Conservation (phyloP, 257 asterid species). For the Penstemon barbatus region DNA sequence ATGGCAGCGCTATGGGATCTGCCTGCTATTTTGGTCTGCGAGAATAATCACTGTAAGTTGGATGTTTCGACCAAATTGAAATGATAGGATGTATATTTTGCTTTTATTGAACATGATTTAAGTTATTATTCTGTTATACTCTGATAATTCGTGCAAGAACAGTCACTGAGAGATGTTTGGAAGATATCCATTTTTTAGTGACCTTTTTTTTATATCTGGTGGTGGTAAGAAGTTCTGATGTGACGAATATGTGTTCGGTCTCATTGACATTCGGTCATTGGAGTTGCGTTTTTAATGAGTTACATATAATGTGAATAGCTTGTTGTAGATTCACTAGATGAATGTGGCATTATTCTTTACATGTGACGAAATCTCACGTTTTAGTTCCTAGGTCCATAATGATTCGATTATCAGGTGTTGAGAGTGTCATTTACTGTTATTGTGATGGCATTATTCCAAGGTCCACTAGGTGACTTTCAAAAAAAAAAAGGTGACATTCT, state of each 20-base stretch:
- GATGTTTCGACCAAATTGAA: background rate
- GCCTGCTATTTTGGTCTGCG: conserved; percentile 95
- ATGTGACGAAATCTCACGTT: background rate
- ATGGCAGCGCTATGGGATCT: conserved; percentile 98
- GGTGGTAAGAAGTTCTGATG: background rate
- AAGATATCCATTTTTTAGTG: background rate
- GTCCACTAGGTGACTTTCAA: too few species aligned
- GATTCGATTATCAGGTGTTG: background rate
- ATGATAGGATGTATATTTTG: background rate
- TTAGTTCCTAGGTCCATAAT: background rate
- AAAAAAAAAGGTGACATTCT: too few species aligned
- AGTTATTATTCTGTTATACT: background rate
- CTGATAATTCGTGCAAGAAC: background rate
- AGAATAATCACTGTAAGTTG: conserved; percentile 91
- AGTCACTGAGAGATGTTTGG: conserved; percentile 8
- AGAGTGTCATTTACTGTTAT: too few species aligned
- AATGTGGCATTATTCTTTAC: background rate
- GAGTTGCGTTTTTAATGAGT: conserved; percentile 9
- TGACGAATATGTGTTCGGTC: background rate
- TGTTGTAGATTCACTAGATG: background rate
- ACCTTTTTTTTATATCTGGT: background rate
- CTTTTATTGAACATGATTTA: conserved; percentile 20
- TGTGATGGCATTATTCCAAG: too few species aligned
- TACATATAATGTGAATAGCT: background rate
- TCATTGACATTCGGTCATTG: background rate